Conservation (phyloP, 768 basidiomycete species). For the Hebeloma cylindrosporum region DNA sequence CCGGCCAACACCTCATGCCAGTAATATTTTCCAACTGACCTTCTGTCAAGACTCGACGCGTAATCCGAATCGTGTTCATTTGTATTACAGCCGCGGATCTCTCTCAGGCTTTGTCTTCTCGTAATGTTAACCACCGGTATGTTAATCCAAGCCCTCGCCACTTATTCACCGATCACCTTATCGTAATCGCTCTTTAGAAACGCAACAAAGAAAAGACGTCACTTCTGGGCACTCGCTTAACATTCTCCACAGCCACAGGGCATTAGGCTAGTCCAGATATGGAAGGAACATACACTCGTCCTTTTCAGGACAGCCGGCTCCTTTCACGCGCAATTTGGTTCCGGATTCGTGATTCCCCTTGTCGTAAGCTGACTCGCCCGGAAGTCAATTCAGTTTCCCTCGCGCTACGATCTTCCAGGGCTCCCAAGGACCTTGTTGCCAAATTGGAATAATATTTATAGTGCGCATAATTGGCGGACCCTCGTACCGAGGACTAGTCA, state of each 20-base stretch:
- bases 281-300: slow-evolving; percentile 22
- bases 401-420: neutral
- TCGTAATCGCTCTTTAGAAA: neutral
- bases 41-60: too few relatives aligned
- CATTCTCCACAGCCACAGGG: slow-evolving; percentile 4
- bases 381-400: neutral
- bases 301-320: slow-evolving; percentile 17
- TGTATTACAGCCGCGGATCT: too few relatives aligned
- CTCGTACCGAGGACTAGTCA: slow-evolving; percentile 8
- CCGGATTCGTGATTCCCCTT: slow-evolving; percentile 30
- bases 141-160: too few relatives aligned
- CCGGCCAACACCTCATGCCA: too few relatives aligned
- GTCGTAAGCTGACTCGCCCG: too few relatives aligned
- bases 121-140: too few relatives aligned
- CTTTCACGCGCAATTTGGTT: slow-evolving; percentile 8
- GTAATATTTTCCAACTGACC: too few relatives aligned
- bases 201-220: neutral
- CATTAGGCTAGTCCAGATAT: slow-evolving; percentile 13
- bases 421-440: slow-evolving; percentile 9
- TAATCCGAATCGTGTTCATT: too few relatives aligned
- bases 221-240: neutral
- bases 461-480: slow-evolving; percentile 6
- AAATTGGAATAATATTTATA: slow-evolving; percentile 10
- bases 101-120: too few relatives aligned
- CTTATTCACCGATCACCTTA: too few relatives aligned